A percentile compares a stretch with the other conserved stretches of the same genome.
Conservation (phyloP, 2,329 filamentous ascomycete species). For the Coniochaeta hoffmannii region DNA sequence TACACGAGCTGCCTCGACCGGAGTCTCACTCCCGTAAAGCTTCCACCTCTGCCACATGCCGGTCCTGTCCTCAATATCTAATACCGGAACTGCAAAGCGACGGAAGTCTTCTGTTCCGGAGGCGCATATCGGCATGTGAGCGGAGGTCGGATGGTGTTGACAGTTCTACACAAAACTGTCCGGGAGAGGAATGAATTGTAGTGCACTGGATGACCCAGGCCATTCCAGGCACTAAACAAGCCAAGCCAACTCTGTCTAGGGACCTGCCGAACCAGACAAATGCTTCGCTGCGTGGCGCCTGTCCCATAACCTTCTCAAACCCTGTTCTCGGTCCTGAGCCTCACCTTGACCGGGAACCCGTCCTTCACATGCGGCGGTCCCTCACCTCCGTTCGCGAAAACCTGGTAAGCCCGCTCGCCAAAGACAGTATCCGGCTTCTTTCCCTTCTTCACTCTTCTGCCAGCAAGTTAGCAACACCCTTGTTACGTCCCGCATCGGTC, state of each 20-base stretch:
- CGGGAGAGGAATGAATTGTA: too few species aligned
- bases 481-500: not conserved
- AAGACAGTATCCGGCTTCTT: conserved; percentile 17
- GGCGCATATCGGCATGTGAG: not conserved
- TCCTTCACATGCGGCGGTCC: conserved; percentile 26
- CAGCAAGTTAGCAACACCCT: not conserved
- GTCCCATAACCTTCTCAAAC: not conserved
- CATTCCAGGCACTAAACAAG: too few species aligned
- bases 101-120: not conserved
- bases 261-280: too few species aligned
- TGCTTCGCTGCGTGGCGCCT: too few species aligned
- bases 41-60: not conserved
- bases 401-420: conserved; percentile 22
- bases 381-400: conserved; percentile 17
- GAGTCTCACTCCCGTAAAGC: not conserved
- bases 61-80: not conserved
- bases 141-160: too few species aligned
- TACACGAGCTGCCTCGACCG: not conserved
- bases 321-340: not conserved
- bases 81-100: not conserved
- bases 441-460: conserved; percentile 8
- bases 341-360: conserved; percentile 25
- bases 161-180: too few species aligned
- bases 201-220: too few species aligned
- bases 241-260: too few species aligned